phyloP scores from a whole-genome alignment of 805 yeast species.

The Zygosaccharomyces rouxii region DNA sequence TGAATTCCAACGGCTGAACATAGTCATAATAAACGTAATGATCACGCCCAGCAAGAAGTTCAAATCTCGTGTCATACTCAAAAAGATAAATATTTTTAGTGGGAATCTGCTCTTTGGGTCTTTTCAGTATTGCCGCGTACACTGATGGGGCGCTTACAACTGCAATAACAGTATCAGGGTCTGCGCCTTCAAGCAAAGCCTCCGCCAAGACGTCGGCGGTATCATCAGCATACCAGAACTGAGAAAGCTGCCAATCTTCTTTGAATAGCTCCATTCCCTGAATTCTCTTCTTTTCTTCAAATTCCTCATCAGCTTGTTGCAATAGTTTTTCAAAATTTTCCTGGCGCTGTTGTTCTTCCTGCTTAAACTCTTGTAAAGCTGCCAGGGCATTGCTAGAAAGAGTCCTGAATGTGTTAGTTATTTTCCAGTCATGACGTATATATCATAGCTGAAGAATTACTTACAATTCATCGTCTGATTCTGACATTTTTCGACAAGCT shows the following conservation, averaged over 20 bases:
- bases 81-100: slow-evolving; percentile 67
- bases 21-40: slow-evolving; percentile 75
- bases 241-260: slow-evolving; percentile 94
- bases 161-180: slow-evolving; percentile 62
- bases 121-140: slow-evolving; percentile 69
- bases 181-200: slow-evolving; percentile 74
- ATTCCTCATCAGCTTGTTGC: slow-evolving; percentile 51
- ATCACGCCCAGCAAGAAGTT: slow-evolving; percentile 60
- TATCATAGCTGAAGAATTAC: slow-evolving; percentile 4
- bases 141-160: slow-evolving; percentile 90
- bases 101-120: slow-evolving; percentile 49
- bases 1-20: slow-evolving; percentile 59
- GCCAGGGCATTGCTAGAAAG: slow-evolving; percentile 50
- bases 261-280: slow-evolving; percentile 68
- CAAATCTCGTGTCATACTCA: slow-evolving; percentile 77
- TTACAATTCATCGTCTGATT: slow-evolving; percentile 26
- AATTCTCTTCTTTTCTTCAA: slow-evolving; percentile 29
- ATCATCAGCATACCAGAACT: slow-evolving; percentile 78
- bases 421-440: background rate
- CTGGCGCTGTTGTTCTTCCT: slow-evolving; percentile 55
- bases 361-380: slow-evolving; percentile 57
- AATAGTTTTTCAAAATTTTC: slow-evolving; percentile 53
- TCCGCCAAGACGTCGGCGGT: slow-evolving; percentile 68
- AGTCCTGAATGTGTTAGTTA: slow-evolving; percentile 10
- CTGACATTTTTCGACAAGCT: slow-evolving; percentile 13